Percentiles rank a stretch among this genome's conserved stretches.
phyloP scores from a whole-genome alignment of 805 yeast species.

The Wickerhamiella qilinensis region DNA sequence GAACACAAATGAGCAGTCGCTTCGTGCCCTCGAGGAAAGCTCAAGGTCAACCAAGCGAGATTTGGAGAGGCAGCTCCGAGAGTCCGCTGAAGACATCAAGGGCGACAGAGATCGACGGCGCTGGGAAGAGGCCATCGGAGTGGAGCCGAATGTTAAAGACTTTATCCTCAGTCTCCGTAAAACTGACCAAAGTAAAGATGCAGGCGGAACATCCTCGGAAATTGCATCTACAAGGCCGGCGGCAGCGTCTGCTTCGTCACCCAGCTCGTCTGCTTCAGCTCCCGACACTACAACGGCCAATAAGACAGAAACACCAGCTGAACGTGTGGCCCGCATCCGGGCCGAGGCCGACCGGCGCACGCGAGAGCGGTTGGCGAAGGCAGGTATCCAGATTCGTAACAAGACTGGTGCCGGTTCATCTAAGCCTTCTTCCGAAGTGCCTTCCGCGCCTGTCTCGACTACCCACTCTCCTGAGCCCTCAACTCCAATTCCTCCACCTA shows the following conservation, averaged over 20 bases:
- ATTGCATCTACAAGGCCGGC: constrained; percentile 19
- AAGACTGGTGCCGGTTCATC: no score
- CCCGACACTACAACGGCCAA: constrained; percentile 1
- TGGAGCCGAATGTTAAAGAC: constrained; percentile 45
- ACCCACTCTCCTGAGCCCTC: no score
- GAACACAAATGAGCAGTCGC: constrained; percentile 38
- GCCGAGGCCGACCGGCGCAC: constrained; percentile 18
- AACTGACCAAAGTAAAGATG: neutral
- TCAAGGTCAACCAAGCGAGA: constrained; percentile 47
- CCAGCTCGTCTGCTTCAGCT: neutral
- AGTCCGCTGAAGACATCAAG: constrained; percentile 18
- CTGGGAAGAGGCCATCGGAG: constrained; percentile 74
- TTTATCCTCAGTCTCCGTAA: constrained; percentile 41
- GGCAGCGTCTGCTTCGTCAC: constrained; percentile 4
- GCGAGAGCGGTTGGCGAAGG: constrained; percentile 15
- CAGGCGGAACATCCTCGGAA: neutral
- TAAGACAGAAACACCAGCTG: constrained; percentile 14
- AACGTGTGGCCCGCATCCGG: constrained; percentile 17
- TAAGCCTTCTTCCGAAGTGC: no score
- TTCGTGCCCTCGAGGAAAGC: constrained; percentile 56
- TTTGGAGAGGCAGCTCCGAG: constrained; percentile 29
- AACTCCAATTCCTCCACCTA: no score
- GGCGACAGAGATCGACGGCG: constrained; percentile 38
- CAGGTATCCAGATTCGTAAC: constrained; percentile 12
- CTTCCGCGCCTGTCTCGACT: no score